Evolutionary conservation across 768 basidiomycete species (phyloP).

Genomic region (Gymnopilus junonius): DNA sequence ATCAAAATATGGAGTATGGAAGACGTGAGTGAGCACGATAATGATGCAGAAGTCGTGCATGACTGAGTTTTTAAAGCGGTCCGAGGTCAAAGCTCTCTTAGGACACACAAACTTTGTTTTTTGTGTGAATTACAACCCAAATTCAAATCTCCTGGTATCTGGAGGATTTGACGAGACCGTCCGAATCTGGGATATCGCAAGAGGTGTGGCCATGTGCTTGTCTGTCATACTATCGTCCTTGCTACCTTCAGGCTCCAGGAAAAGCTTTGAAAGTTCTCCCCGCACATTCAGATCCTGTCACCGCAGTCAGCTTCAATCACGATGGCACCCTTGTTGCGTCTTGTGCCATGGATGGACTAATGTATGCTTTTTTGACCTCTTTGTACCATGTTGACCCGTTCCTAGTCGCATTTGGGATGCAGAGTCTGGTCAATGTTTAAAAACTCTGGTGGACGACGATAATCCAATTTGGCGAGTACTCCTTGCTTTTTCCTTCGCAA

Average conservation of each 20-base stretch:
- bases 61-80: conserved; percentile 44
- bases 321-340: conserved; percentile 96
- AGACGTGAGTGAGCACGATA: conserved; percentile 41
- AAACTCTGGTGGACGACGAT: conserved; percentile 95
- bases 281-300: conserved; percentile 97
- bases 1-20: conserved; percentile 86
- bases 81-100: conserved; percentile 64
- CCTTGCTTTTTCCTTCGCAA: not conserved
- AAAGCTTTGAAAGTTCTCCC: conserved; percentile 86
- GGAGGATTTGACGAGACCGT: conserved; percentile 97
- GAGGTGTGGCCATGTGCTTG: conserved; percentile 55
- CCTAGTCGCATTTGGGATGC: conserved; percentile 96
- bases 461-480: conserved; percentile 83
- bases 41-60: not conserved
- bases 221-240: not conserved
- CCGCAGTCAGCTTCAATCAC: conserved; percentile 90
- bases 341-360: conserved; percentile 95
- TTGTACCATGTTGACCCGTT: not conserved
- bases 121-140: conserved; percentile 90
- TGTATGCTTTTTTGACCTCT: conserved; percentile 57
- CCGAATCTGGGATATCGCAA: conserved; percentile 93
- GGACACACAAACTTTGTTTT: conserved; percentile 96
- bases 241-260: conserved; percentile 46
- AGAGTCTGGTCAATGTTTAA: conserved; percentile 95
- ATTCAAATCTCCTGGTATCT: conserved; percentile 88